Evolutionary conservation across 2,329 filamentous ascomycete genomes (phyloP).

Genomic region (Knoxdaviesia proteae): DNA sequence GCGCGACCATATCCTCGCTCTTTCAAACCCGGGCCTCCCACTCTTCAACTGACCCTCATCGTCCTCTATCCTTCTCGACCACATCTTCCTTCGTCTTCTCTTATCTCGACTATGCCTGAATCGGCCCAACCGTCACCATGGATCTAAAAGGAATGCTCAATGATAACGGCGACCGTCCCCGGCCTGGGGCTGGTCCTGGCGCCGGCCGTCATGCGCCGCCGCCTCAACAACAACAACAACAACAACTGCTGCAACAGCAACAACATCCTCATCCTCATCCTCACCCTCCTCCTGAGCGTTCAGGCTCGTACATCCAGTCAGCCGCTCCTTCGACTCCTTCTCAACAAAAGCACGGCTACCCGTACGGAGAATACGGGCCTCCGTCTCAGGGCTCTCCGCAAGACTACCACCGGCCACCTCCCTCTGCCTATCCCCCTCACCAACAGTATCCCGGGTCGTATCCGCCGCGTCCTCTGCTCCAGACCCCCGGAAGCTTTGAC

Average conservation of each 20-base stretch:
- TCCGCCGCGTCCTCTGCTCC: no score
- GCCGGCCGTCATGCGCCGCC: constrained; percentile 3
- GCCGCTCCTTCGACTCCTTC: constrained; percentile 5
- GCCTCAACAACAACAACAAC: constrained; percentile 11
- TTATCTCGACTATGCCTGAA: no score
- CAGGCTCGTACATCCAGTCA: constrained; percentile 6
- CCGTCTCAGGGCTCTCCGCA: constrained; percentile 23
- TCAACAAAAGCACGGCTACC: constrained; percentile 11
- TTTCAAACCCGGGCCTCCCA: no score
- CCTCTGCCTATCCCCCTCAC: constrained; percentile 9
- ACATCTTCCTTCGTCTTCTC: no score
- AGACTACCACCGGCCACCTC: constrained; percentile 17
- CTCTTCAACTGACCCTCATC: no score
- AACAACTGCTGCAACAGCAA: constrained; percentile 9
- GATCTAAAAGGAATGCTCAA: constrained; percentile 35
- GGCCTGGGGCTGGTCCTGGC: constrained; percentile 11
- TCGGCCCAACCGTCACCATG: constrained; percentile 14
- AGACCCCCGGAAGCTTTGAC: no score
- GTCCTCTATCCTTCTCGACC: no score
- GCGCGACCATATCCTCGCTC: no score
- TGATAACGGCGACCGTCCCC: constrained; percentile 21
- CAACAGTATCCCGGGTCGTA: no score
- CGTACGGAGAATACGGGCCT: constrained; percentile 29
- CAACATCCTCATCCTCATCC: constrained; percentile 7
- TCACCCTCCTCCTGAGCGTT: constrained; percentile 7